Conservation (phyloP, 208 protist species). For the Trypanosoma cruzi region DNA sequence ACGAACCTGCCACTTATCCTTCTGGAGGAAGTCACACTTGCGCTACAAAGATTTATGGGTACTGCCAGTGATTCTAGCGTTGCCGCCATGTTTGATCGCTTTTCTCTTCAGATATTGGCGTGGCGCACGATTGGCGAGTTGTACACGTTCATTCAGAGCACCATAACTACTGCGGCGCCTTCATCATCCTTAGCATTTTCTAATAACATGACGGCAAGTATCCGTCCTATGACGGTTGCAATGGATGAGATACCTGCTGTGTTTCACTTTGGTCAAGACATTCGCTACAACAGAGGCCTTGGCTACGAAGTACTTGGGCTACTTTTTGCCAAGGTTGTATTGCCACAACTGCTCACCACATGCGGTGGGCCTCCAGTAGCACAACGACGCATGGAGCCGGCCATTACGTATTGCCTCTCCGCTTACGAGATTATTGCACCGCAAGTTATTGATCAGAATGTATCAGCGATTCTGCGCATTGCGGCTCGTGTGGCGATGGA, state of each 20-base stretch:
- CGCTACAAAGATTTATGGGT: slow-evolving; percentile 63
- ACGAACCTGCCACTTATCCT: slow-evolving; percentile 90
- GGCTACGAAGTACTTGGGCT: slow-evolving; percentile 87
- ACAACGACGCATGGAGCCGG: slow-evolving; percentile 8
- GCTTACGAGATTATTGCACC: slow-evolving; percentile 89
- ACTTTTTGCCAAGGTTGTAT: slow-evolving; percentile 82
- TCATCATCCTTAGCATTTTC: slow-evolving; percentile 3
- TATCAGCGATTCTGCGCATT: slow-evolving; percentile 75
- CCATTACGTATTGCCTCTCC: slow-evolving; percentile 69
- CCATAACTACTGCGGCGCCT: slow-evolving; percentile 22
- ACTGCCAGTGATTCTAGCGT: slow-evolving; percentile 23
- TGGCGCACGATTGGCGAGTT: slow-evolving; percentile 76
- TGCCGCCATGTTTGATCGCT: slow-evolving; percentile 37
- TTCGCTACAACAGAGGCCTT: slow-evolving; percentile 88
- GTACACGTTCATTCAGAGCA: slow-evolving; percentile 55
- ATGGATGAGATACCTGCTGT: slow-evolving; percentile 19
- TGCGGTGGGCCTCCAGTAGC: not conserved
- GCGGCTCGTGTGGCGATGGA: slow-evolving; percentile 41
- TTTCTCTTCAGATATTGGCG: slow-evolving; percentile 55
- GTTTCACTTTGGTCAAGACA: slow-evolving; percentile 64
- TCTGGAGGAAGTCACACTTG: slow-evolving; percentile 80
- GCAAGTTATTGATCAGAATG: slow-evolving; percentile 84
- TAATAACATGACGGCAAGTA: not conserved
- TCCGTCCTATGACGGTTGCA: not conserved
- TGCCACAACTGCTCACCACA: slow-evolving; percentile 59